A percentile compares a stretch with the other conserved stretches of the same genome.
Conservation (phyloP, 352 stramenopile genomes). For the Globisporangium irregulare region DNA sequence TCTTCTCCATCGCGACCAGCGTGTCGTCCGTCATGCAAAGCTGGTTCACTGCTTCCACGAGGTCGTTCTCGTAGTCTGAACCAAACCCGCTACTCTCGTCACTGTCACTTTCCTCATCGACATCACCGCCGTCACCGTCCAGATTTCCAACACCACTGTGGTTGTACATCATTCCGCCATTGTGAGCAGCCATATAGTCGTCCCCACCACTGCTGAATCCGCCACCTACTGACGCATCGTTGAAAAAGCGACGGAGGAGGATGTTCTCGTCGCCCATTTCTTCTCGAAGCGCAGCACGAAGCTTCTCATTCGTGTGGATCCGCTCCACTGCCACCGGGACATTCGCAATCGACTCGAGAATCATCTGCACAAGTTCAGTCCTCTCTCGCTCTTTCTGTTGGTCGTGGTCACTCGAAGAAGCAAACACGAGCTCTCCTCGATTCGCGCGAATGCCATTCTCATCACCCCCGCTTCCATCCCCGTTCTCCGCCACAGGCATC, state of each 20-base stretch:
- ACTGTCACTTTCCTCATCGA: conserved; percentile 14
- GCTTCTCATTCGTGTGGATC: conserved; percentile 67
- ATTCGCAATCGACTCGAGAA: conserved; percentile 71
- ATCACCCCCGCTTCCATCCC: not conserved
- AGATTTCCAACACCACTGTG: conserved; percentile 9
- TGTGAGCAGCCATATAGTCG: not conserved
- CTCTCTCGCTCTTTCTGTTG: conserved; percentile 57
- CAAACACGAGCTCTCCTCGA: not conserved
- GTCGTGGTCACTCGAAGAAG: conserved; percentile 30
- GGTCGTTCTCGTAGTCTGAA: conserved; percentile 69
- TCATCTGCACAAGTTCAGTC: conserved; percentile 67
- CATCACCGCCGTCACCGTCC: conserved; percentile 11
- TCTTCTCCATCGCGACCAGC: conserved; percentile 44
- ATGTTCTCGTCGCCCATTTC: conserved; percentile 53
- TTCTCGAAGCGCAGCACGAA: conserved; percentile 51
- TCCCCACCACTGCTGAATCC: conserved; percentile 8
- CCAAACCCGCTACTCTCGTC: conserved; percentile 50
- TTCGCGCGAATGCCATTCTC: not conserved
- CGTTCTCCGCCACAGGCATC: not conserved
- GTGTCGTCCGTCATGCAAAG: conserved; percentile 62
- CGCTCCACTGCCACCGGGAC: conserved; percentile 66
- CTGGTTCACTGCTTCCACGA: conserved; percentile 65
- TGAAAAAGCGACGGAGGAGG: conserved; percentile 49
- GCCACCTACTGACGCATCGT: not conserved
- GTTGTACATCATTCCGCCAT: conserved; percentile 5